Base-by-base conservation (phyloP, 768 basidiomycete genomes). In the Serpula lacrymans region DNA sequence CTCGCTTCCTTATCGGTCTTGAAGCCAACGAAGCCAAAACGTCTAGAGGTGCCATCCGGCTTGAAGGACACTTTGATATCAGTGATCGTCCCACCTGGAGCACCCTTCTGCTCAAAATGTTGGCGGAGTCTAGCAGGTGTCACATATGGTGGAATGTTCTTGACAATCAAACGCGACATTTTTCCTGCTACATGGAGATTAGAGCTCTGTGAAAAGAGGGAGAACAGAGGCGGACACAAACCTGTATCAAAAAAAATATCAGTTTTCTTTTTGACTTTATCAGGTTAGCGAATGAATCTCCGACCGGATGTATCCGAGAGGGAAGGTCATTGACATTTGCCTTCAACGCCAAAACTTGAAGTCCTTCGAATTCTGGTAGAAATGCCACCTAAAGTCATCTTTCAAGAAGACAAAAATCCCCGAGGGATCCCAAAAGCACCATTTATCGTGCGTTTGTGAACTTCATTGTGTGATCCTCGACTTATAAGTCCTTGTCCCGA, bases 391-490 rank as follows among this genome's bases (percentile, higher is more conserved):
- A 37, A 45, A 16, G 56, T 57, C 40, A 44, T 56, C 58, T 67
- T 59, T 46, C 53, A 52, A 28, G 62, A 54, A 25, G 71, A 80
- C 62, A 81, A 80, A 55, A 98, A 94, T 49, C 84, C 92, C 0
- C 72, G 95, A 38, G 95, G 95, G 4, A 98, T 98, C 37, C 95
- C 95, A 17, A 84, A 86, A 63, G 94, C 95, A 3, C 89, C 90
- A 0, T 99, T 99, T 56, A 84, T 98, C 39, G 94, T 95, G 48
- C 50, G 84, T 74, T n/a, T 39, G n/a, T n/a, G n/a, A n/a, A n/a
- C n/a, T n/a, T n/a, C n/a, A n/a, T n/a, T n/a, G n/a, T 22, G 4
- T 22, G 9, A 35, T 18, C 35, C 46, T 38, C 11, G n/a, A 24
- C 24, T 27, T 42, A 47, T 46, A 25, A 14, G 5, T 23, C 3